Percentiles rank a stretch among this genome's conserved stretches.
Evolutionary conservation across 1,139 yeast species (phyloP).

Genomic region (Zygosaccharomyces sapae): DNA sequence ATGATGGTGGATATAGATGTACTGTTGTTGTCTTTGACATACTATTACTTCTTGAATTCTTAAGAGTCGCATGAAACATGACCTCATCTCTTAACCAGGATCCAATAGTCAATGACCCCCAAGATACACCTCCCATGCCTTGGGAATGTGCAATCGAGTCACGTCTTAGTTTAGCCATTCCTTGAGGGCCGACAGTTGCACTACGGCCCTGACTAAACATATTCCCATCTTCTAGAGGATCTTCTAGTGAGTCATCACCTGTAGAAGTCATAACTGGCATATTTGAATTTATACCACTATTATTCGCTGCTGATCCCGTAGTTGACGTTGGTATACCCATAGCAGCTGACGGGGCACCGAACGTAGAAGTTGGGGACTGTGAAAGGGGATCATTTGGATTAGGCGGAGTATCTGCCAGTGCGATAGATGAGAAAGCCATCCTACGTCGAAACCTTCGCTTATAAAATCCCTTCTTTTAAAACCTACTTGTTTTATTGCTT

Average conservation of each 20-base stretch:
- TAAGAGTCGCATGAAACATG: constrained; percentile 37
- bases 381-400: constrained; percentile 3
- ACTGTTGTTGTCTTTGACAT: constrained; percentile 12
- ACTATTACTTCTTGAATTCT: constrained; percentile 16
- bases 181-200: constrained; percentile 17
- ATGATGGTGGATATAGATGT: constrained; percentile 12
- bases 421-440: constrained; percentile 18
- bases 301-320: background rate
- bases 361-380: constrained; percentile 4
- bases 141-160: constrained; percentile 94
- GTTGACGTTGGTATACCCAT: constrained; percentile 2
- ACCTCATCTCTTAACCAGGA: constrained; percentile 96
- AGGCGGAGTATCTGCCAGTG: constrained; percentile 13
- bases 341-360: constrained; percentile 8
- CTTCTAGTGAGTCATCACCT: constrained; percentile 2
- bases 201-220: constrained; percentile 7
- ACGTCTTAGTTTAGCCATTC: constrained; percentile 56
- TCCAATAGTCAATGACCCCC: constrained; percentile 95
- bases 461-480: background rate
- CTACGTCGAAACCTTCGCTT: constrained; percentile 1
- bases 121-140: constrained; percentile 97
- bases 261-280: constrained; percentile 2
- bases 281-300: background rate
- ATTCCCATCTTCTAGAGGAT: constrained; percentile 4
- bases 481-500: background rate